These are phyloP conservation scores for Multifurca ochricompacta DNA, from an alignment of 768 basidiomycete species.

Conservation along the genomic window DNA sequence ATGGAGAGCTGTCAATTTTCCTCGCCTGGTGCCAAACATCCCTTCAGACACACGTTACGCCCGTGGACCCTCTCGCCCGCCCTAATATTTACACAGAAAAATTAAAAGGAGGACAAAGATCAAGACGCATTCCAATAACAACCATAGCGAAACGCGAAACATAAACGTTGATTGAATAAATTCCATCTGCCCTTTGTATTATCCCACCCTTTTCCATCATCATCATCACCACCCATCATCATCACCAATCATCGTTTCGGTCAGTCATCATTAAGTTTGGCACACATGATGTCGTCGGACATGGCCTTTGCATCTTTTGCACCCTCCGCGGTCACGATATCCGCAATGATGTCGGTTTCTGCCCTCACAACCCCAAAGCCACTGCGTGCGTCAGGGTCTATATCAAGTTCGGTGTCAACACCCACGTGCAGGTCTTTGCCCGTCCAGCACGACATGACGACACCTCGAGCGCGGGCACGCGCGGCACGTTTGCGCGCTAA, in stretches of 20 bases:
- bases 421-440: not conserved
- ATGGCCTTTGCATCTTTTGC: not conserved
- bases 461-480: slow-evolving; percentile 10
- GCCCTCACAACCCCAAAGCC: not conserved
- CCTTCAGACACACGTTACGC: not conserved
- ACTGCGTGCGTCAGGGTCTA: not conserved
- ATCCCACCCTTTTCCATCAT: not conserved
- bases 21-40: not conserved
- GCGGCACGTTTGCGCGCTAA: slow-evolving; percentile 8
- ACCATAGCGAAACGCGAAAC: not conserved
- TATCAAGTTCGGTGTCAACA: not conserved
- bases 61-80: not conserved
- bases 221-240: not conserved
- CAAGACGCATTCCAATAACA: not conserved
- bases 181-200: not conserved
- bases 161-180: not conserved
- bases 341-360: not conserved
- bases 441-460: slow-evolving; percentile 11
- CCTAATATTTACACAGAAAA: not conserved
- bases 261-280: not conserved
- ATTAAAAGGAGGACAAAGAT: too few species aligned
- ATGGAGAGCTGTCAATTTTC: not conserved
- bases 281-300: not conserved
- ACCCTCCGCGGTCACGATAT: not conserved
- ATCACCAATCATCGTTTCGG: not conserved